A percentile compares a stretch with the other conserved stretches of the same genome.
Evolutionary conservation across 306 rosid species (phyloP).

Genomic region (Sophora flavescens): DNA sequence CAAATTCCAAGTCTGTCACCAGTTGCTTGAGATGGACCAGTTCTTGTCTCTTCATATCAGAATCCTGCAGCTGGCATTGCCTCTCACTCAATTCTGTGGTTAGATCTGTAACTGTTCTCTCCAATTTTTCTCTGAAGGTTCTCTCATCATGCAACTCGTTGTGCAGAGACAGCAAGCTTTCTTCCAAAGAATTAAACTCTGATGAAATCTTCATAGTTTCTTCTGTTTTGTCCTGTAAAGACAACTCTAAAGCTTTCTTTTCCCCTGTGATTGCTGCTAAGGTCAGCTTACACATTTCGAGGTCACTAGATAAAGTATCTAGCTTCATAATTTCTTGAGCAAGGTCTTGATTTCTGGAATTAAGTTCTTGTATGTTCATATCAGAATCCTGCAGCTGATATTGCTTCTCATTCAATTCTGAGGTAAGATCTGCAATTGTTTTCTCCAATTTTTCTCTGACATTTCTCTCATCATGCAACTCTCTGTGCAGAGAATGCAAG

Average conservation of each 20-base stretch:
- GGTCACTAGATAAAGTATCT: slow-evolving; percentile 51
- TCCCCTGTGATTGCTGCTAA: slow-evolving; percentile 59
- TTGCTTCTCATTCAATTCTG: slow-evolving; percentile 68
- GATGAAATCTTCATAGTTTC: slow-evolving; percentile 64
- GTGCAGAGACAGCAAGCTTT: slow-evolving; percentile 53
- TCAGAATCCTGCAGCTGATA: slow-evolving; percentile 65
- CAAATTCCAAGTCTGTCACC: slow-evolving; percentile 65
- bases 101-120: slow-evolving; percentile 63
- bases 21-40: slow-evolving; percentile 67
- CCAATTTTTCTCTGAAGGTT: slow-evolving; percentile 60
- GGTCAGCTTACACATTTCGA: slow-evolving; percentile 55
- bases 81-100: slow-evolving; percentile 69
- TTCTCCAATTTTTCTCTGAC: slow-evolving; percentile 64
- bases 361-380: slow-evolving; percentile 65
- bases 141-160: slow-evolving; percentile 65
- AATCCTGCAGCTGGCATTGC: slow-evolving; percentile 62
- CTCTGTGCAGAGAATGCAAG: slow-evolving; percentile 57
- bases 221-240: slow-evolving; percentile 63
- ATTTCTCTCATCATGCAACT: slow-evolving; percentile 62
- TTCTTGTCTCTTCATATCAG: slow-evolving; percentile 68
- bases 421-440: slow-evolving; percentile 63
- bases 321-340: slow-evolving; percentile 54
- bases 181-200: slow-evolving; percentile 63
- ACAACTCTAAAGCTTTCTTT: slow-evolving; percentile 64
- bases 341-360: slow-evolving; percentile 58